Percentiles rank a stretch among this genome's conserved stretches.
Evolutionary conservation across 2,329 filamentous ascomycete species (phyloP).

Genomic region (Colletotrichum sojae): DNA sequence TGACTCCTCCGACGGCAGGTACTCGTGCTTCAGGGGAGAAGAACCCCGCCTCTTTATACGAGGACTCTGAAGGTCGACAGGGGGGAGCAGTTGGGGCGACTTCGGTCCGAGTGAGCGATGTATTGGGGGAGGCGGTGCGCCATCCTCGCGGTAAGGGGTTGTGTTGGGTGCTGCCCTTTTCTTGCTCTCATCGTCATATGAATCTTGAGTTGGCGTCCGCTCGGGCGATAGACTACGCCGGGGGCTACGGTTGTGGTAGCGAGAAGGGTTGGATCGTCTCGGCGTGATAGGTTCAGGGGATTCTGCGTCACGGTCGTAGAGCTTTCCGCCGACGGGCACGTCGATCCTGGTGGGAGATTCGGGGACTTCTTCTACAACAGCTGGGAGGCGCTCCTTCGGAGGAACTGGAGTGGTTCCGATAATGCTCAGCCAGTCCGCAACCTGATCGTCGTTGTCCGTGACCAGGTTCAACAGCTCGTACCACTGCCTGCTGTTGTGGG

Average conservation of each 20-base stretch:
- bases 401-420: slow-evolving; percentile 70
- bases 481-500: slow-evolving; percentile 78
- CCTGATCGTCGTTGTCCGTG: slow-evolving; percentile 82
- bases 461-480: slow-evolving; percentile 85
- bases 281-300: slow-evolving; percentile 46
- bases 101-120: slow-evolving; percentile 63
- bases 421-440: slow-evolving; percentile 89
- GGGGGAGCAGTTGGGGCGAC: slow-evolving; percentile 58
- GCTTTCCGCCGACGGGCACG: slow-evolving; percentile 39
- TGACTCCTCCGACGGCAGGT: slow-evolving; percentile 83
- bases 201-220: slow-evolving; percentile 56
- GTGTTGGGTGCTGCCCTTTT: slow-evolving; percentile 52
- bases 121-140: slow-evolving; percentile 68
- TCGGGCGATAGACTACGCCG: slow-evolving; percentile 48
- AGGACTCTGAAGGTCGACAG: slow-evolving; percentile 60
- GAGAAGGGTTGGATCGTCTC: slow-evolving; percentile 53
- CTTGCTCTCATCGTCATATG: slow-evolving; percentile 53
- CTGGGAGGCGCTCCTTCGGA: slow-evolving; percentile 56
- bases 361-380: slow-evolving; percentile 46
- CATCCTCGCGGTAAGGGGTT: slow-evolving; percentile 64
- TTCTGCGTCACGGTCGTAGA: slow-evolving; percentile 24
- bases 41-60: slow-evolving; percentile 81
- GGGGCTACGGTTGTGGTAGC: slow-evolving; percentile 51
- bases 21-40: slow-evolving; percentile 97
- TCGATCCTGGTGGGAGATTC: slow-evolving; percentile 33